These are phyloP conservation scores for Talaromyces adpressus DNA, from an alignment of 495 filamentous ascomycete species.

Conservation along the genomic window DNA sequence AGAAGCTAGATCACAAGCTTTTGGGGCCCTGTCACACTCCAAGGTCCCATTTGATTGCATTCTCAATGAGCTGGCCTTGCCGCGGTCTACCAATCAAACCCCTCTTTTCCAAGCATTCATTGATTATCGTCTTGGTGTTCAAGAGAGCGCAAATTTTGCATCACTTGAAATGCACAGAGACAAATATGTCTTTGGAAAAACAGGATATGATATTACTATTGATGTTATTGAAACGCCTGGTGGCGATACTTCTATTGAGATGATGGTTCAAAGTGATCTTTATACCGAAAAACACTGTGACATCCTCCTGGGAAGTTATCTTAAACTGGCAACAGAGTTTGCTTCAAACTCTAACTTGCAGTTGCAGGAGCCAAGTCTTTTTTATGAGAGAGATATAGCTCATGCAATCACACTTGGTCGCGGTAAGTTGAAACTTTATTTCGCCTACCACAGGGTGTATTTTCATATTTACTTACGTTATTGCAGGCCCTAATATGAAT, in stretches of 20 bases:
- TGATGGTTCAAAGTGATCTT: slow-evolving; percentile 18
- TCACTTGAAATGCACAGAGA: slow-evolving; percentile 1
- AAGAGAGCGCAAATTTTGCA: background rate
- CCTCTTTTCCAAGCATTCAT: slow-evolving; percentile 35
- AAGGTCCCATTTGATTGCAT: slow-evolving; percentile 38
- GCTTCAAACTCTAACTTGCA: slow-evolving; percentile 14
- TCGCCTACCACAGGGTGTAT: slow-evolving; percentile 6
- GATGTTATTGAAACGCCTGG: slow-evolving; percentile 16
- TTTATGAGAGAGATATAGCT: no score
- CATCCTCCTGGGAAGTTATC: slow-evolving; percentile 24
- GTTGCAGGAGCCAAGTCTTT: no score
- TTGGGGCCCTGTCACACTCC: slow-evolving; percentile 24
- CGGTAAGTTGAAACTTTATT: no score
- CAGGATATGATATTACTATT: slow-evolving; percentile 21
- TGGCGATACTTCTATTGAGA: slow-evolving; percentile 1
- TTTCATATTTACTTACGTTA: slow-evolving; percentile 4
- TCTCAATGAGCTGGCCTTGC: slow-evolving; percentile 27
- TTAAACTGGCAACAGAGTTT: slow-evolving; percentile 19
- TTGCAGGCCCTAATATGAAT: background rate
- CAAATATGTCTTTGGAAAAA: slow-evolving; percentile 11
- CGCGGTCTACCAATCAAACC: slow-evolving; percentile 23
- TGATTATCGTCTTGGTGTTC: slow-evolving; percentile 27
- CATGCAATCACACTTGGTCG: no score
- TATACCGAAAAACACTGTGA: slow-evolving; percentile 19
- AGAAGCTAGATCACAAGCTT: slow-evolving; percentile 14